These are phyloP conservation scores for Termitomyces sp. DNA, from an alignment of 768 basidiomycete genomes.

Conservation along the genomic window DNA sequence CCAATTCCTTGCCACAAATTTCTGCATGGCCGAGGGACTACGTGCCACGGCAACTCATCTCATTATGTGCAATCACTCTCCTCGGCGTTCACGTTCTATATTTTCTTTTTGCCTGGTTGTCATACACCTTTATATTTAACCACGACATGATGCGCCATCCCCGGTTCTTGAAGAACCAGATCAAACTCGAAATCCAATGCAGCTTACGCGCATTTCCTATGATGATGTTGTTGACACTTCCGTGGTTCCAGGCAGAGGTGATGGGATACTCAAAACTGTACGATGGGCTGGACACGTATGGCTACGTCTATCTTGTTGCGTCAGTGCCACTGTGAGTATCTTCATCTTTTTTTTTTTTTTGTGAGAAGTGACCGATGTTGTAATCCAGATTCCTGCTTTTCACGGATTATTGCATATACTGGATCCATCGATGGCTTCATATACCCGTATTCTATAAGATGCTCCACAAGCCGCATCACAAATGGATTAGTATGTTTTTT, in stretches of 20 bases:
- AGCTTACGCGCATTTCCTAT: slow-evolving; percentile 75
- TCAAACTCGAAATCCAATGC: slow-evolving; percentile 68
- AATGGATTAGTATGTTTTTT: slow-evolving; percentile 81
- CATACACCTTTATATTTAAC: slow-evolving; percentile 87
- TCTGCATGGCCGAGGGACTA: slow-evolving; percentile 88
- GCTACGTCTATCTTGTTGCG: slow-evolving; percentile 64
- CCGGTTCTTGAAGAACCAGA: slow-evolving; percentile 86
- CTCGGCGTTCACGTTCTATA: slow-evolving; percentile 84
- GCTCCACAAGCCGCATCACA: slow-evolving; percentile 97
- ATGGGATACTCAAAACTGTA: slow-evolving; percentile 81
- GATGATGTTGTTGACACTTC: slow-evolving; percentile 82
- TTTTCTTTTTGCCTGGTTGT: slow-evolving; percentile 80
- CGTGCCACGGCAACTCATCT: slow-evolving; percentile 70
- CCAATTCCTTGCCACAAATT: slow-evolving; percentile 26
- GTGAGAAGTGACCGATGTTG: not conserved
- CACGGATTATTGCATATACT: slow-evolving; percentile 94
- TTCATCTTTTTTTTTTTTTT: slow-evolving; percentile 1
- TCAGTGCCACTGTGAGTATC: slow-evolving; percentile 60
- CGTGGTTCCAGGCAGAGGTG: slow-evolving; percentile 93
- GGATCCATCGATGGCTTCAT: slow-evolving; percentile 92
- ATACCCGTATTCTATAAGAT: slow-evolving; percentile 82
- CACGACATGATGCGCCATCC: slow-evolving; percentile 95
- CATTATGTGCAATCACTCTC: slow-evolving; percentile 65
- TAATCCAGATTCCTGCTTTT: slow-evolving; percentile 63
- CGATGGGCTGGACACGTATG: slow-evolving; percentile 72